Evolutionary conservation across 352 stramenopile genomes (phyloP).

Genomic region (Phytophthora ohioensis): DNA sequence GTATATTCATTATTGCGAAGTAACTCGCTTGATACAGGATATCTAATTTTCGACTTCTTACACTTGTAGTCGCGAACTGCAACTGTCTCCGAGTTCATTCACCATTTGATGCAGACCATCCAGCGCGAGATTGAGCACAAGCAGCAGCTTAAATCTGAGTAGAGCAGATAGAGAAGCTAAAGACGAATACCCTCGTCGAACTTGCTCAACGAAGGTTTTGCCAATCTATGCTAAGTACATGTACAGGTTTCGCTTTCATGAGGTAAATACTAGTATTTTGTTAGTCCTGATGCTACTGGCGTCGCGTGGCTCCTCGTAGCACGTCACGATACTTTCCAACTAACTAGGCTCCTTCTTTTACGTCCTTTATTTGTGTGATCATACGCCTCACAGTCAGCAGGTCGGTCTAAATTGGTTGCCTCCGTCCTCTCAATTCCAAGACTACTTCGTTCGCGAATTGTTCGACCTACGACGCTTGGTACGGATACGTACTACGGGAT

Average conservation of each 20-base stretch:
- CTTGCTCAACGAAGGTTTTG: neutral
- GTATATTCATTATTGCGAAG: constrained; percentile 25
- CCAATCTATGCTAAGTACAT: neutral
- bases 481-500: no score
- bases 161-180: constrained; percentile 8
- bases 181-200: no score
- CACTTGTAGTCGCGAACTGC: constrained; percentile 26
- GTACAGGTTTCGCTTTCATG: constrained; percentile 9
- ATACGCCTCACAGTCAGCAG: constrained; percentile 12
- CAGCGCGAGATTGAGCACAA: constrained; percentile 42
- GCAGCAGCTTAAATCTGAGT: constrained; percentile 30
- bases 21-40: neutral
- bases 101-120: constrained; percentile 38
- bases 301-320: constrained; percentile 9
- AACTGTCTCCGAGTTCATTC: constrained; percentile 37
- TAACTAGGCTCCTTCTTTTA: constrained; percentile 11
- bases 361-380: constrained; percentile 1
- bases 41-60: constrained; percentile 14
- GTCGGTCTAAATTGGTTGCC: constrained; percentile 6
- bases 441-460: constrained; percentile 30
- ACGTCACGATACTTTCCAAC: constrained; percentile 7
- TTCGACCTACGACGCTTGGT: constrained; percentile 23
- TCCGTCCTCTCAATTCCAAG: neutral
- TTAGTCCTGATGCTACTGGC: constrained; percentile 5
- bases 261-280: constrained; percentile 23